Evolutionary conservation across 352 stramenopile genomes (phyloP), one percentile per base, ranked within the genome.

Genomic region (Vaucheria bursata): DNA sequence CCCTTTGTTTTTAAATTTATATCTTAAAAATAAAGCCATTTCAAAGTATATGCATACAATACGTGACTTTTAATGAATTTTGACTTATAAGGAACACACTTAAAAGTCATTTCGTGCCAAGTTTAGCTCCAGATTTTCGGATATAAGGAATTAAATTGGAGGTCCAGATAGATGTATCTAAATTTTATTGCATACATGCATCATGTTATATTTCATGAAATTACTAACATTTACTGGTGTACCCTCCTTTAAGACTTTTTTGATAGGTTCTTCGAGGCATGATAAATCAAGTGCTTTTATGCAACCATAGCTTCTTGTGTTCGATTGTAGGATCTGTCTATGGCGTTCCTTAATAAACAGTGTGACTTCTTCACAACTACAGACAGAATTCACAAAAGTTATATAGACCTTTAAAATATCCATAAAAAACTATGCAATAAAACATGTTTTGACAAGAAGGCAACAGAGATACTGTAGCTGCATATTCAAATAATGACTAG

Each of bases 261-360:
- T 49, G 40, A 67, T 71, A 29, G 31, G 71, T 50, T 38, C 65
- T 79, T 37, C 69, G 37, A 3, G 50, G 69, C 1, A 70, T 50
- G 59, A 69, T 4, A 69, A 29, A 18, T 6, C 33, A 8, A 69
- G 59, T 8, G 6, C 59, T 29, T 38, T 69, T 34, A 69, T 69
- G 33, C 29, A 18, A 4, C 33, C 59, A 38, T 69, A 69, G 12
- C 31, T 64, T 36, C 66, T 53, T 4, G 35, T 33, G 53, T 74
- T 40, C 18, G 67, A 52, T 71, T 71, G 79, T 33, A 82, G 64
- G 0, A 38, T 82, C 29, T 50, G 49, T 7, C 74, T 31, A 39
- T 65, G 71, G n/a, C 32, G 50, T 34, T 82, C 77, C 18, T 73
- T 25, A 38, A 82, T 82, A 66, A 80, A 82, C 1, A 82, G 77